Evolutionary conservation across 345 rosid genomes (phyloP), one percentile per base, ranked within the genome.

Genomic region (Hypericum androsaemum): DNA sequence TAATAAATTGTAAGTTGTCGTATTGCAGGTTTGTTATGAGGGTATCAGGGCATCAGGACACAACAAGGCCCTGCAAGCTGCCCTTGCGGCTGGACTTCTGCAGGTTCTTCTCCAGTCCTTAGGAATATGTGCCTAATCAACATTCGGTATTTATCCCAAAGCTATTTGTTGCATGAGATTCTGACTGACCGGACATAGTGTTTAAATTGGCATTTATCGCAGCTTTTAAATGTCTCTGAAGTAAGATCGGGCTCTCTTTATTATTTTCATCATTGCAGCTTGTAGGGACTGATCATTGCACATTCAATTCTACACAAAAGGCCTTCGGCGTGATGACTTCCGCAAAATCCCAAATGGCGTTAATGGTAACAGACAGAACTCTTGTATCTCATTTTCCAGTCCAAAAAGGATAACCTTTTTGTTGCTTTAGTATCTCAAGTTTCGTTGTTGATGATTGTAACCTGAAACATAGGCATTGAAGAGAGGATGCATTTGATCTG

Each of bases 401-500:
- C 41, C 22, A 35, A 44, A 38, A 35, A 4, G 28, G 32, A 8
- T 9, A 39, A 47, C 16, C 43, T 37, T 53, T 43, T 7, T 12
- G 46, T 3, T 52, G 0, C 59, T 37, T 43, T 28, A 39, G 39
- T 35, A 46, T 12, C 35, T 59, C 43, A 38, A 43, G 3, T 57
- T 10, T 44, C 55, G 52, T 53, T 4, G 58, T 17, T 49, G 39
- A 46, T 66, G 5, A 54, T 59, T 55, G 47, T 57, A 68, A 58
- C 10, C 46, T 59, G 59, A 28, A 48, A 52, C 66, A 35, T 53
- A 89, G 95, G 97, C 59, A 74, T 92, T 55, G 98, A 92, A 67
- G 98, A 92, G 76, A 85, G 98, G 75, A 92, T 92, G 97, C 98
- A 92, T 70, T 74, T 92, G 60, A 71, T 83, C 53, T 92, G 97